These are phyloP conservation scores for Claviceps cyperi DNA, from an alignment of 2,329 filamentous ascomycete genomes.

Conservation along the genomic window DNA sequence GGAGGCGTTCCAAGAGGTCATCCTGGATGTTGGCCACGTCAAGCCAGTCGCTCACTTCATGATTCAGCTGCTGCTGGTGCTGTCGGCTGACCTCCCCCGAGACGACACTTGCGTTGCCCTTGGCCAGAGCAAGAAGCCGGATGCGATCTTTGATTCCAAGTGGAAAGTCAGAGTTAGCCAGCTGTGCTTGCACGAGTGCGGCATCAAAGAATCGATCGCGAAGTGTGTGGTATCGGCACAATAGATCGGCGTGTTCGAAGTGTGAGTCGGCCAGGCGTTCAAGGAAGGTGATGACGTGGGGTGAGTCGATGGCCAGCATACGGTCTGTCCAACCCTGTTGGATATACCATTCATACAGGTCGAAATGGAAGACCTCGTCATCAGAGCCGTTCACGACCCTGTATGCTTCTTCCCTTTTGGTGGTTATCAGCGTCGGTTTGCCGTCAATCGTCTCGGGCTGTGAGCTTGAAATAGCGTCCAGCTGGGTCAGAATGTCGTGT, in stretches of 20 bases:
- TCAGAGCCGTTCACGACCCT: constrained; percentile 74
- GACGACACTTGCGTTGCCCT: constrained; percentile 79
- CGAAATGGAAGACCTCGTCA: constrained; percentile 90
- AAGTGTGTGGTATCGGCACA: constrained; percentile 87
- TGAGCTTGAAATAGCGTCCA: constrained; percentile 55
- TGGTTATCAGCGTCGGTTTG: constrained; percentile 58
- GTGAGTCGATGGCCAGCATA: constrained; percentile 69
- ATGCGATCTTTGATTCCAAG: constrained; percentile 77
- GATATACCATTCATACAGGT: constrained; percentile 97
- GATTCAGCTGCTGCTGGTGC: constrained; percentile 69
- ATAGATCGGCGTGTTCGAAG: constrained; percentile 68
- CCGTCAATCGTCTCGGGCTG: constrained; percentile 68
- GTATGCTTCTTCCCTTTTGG: constrained; percentile 77
- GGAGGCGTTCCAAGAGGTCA: constrained; percentile 68
- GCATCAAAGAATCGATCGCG: constrained; percentile 74
- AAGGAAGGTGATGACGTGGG: constrained; percentile 76
- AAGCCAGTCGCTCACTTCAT: constrained; percentile 71
- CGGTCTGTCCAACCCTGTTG: constrained; percentile 71
- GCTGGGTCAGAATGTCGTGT: constrained; percentile 61
- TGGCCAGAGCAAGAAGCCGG: constrained; percentile 76
- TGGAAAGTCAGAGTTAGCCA: constrained; percentile 70
- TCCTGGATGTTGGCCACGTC: constrained; percentile 94
- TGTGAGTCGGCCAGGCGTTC: constrained; percentile 59
- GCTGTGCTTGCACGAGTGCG: constrained; percentile 67
- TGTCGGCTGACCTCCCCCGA: constrained; percentile 64